A percentile compares a stretch with the other conserved stretches of the same genome.
Evolutionary conservation across 2,329 filamentous ascomycete species (phyloP).

Genomic region (Alternaria longipes): DNA sequence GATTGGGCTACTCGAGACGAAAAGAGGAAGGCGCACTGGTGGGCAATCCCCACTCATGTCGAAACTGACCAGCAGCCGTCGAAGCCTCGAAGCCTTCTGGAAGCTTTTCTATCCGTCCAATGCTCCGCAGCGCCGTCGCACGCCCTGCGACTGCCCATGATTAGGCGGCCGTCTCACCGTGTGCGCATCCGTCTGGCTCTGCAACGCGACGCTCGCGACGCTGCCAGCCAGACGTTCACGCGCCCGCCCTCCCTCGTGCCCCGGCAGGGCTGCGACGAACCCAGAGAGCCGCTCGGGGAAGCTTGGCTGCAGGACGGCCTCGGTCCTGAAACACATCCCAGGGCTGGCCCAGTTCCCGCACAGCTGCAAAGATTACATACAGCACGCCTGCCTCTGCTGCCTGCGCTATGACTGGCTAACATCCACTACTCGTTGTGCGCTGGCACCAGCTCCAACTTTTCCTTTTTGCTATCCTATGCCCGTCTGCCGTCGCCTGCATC

Average conservation of each 20-base stretch:
- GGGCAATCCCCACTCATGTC: constrained; percentile 16
- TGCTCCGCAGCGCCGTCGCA: constrained; percentile 18
- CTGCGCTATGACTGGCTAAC: constrained; percentile 4
- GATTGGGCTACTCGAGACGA: constrained; percentile 21
- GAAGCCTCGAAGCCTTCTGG: constrained; percentile 27
- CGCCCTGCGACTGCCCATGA: constrained; percentile 7
- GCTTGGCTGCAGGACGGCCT: constrained; percentile 26
- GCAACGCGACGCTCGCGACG: not conserved
- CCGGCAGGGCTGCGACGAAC: constrained; percentile 7
- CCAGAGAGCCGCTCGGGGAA: constrained; percentile 25
- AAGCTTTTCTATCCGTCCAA: constrained; percentile 20
- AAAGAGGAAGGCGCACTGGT: constrained; percentile 15
- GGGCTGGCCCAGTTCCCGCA: constrained; percentile 13
- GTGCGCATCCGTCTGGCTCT: not conserved
- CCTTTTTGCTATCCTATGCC: not conserved
- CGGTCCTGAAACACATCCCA: constrained; percentile 26
- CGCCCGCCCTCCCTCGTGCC: constrained; percentile 5
- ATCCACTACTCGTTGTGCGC: constrained; percentile 8
- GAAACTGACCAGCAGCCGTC: constrained; percentile 12
- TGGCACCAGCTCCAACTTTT: constrained; percentile 2
- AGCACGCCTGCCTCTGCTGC: constrained; percentile 7
- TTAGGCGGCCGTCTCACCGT: not conserved
- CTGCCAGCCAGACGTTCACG: constrained; percentile 9
- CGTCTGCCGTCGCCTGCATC: not conserved
- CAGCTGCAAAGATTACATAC: constrained; percentile 16